These are phyloP conservation scores for Cryptosporidium tyzzeri DNA, from an alignment of 169 alveolate species.

Conservation along the genomic window DNA sequence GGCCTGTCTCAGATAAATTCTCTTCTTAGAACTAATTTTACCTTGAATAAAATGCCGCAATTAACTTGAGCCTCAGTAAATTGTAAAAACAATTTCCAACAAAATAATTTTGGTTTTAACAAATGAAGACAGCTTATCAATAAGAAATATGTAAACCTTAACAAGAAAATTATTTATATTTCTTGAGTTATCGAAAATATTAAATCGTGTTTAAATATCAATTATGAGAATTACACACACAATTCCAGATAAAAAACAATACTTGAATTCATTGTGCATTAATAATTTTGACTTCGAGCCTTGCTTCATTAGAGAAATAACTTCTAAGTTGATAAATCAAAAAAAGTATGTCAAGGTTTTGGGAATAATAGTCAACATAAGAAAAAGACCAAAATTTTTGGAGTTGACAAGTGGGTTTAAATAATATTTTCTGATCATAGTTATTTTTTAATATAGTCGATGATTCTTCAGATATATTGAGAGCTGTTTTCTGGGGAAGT, in stretches of 20 bases:
- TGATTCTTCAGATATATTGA: slow-evolving; percentile 54
- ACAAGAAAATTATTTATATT: neutral
- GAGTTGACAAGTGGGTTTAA: slow-evolving; percentile 59
- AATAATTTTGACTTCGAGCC: slow-evolving; percentile 32
- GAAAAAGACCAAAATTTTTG: slow-evolving; percentile 38
- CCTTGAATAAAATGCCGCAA: neutral
- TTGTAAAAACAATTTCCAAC: neutral
- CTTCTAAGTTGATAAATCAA: neutral
- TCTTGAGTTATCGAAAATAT: neutral
- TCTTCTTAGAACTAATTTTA: neutral
- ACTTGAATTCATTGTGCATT: neutral
- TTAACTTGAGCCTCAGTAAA: neutral
- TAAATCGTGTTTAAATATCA: neutral
- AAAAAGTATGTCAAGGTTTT: slow-evolving; percentile 35
- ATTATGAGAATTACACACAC: neutral
- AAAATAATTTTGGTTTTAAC: neutral
- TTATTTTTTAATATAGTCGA: slow-evolving; percentile 28
- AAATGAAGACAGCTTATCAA: neutral
- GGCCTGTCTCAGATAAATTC: neutral
- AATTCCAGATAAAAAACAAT: neutral
- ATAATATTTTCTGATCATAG: neutral
- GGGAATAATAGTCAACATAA: slow-evolving; percentile 30
- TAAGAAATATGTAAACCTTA: neutral
- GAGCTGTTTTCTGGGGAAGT: slow-evolving; percentile 64
- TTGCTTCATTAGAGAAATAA: slow-evolving; percentile 17